Evolutionary conservation across 805 yeast genomes (phyloP).

Genomic region (Jamesozyma rosinii): DNA sequence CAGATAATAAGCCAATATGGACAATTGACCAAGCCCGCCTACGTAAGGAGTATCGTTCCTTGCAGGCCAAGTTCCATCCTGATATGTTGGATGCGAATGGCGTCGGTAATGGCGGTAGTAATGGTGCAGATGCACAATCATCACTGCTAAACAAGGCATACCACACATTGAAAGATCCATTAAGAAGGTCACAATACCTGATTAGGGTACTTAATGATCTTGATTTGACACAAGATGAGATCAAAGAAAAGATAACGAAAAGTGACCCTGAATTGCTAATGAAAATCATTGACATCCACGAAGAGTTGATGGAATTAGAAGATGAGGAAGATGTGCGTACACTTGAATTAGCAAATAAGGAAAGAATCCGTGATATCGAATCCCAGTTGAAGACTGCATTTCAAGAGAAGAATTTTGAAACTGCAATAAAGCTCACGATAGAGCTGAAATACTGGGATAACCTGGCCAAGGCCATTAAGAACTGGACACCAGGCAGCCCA

Average conservation of each 20-base stretch:
- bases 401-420: slow-evolving; percentile 39
- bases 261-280: slow-evolving; percentile 52
- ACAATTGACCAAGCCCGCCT: slow-evolving; percentile 44
- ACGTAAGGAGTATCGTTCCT: slow-evolving; percentile 61
- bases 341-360: slow-evolving; percentile 47
- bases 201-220: slow-evolving; percentile 37
- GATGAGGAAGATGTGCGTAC: slow-evolving; percentile 47
- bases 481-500: slow-evolving; percentile 64
- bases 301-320: slow-evolving; percentile 59
- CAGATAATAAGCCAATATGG: slow-evolving; percentile 62
- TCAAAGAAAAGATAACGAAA: slow-evolving; percentile 36
- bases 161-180: slow-evolving; percentile 57
- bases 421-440: slow-evolving; percentile 58
- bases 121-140: slow-evolving; percentile 24
- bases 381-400: slow-evolving; percentile 40
- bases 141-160: slow-evolving; percentile 71
- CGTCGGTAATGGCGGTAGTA: neutral
- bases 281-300: slow-evolving; percentile 79
- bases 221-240: slow-evolving; percentile 54
- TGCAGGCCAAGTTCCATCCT: slow-evolving; percentile 77
- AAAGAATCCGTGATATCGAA: slow-evolving; percentile 43
- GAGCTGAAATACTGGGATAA: slow-evolving; percentile 78
- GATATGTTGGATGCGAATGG: slow-evolving; percentile 39
- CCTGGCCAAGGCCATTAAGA: slow-evolving; percentile 61
- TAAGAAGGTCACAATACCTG: slow-evolving; percentile 57